Evolutionary conservation across 805 yeast species (phyloP).

Genomic region (Pichia heedii): DNA sequence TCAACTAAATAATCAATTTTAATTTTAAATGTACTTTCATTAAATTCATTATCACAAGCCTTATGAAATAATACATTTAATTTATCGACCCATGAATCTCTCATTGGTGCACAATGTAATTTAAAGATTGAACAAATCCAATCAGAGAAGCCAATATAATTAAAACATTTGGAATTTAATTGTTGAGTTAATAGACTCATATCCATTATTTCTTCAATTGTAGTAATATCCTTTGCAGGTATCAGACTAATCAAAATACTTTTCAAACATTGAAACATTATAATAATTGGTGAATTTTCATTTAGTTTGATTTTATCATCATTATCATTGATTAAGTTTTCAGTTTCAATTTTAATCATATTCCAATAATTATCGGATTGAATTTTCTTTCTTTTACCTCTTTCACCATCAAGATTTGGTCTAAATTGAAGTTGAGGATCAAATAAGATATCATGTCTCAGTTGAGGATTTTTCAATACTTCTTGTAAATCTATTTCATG

Average conservation of each 20-base stretch:
- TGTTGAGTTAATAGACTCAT: slow-evolving; percentile 71
- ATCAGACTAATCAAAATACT: slow-evolving; percentile 67
- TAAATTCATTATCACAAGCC: slow-evolving; percentile 25
- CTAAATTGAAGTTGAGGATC: slow-evolving; percentile 90
- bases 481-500: slow-evolving; percentile 83
- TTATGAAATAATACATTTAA: slow-evolving; percentile 55
- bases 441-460: slow-evolving; percentile 86
- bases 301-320: slow-evolving; percentile 11
- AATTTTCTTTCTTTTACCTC: slow-evolving; percentile 70
- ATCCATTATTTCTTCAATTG: slow-evolving; percentile 67
- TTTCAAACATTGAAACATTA: slow-evolving; percentile 66
- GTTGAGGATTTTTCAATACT: slow-evolving; percentile 82
- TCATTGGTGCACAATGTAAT: slow-evolving; percentile 92
- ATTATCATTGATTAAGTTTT: slow-evolving; percentile 22
- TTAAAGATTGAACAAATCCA: slow-evolving; percentile 77
- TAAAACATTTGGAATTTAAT: slow-evolving; percentile 58
- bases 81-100: slow-evolving; percentile 81
- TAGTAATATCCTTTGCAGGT: slow-evolving; percentile 64
- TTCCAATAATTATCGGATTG: slow-evolving; percentile 80
- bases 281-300: slow-evolving; percentile 37
- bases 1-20: slow-evolving; percentile 45
- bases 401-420: slow-evolving; percentile 84
- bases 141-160: slow-evolving; percentile 57
- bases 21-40: too few relatives aligned
- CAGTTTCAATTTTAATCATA: slow-evolving; percentile 62